Evolutionary conservation across 2,329 filamentous ascomycete genomes (phyloP).

Genomic region (Colletotrichum sp.): DNA sequence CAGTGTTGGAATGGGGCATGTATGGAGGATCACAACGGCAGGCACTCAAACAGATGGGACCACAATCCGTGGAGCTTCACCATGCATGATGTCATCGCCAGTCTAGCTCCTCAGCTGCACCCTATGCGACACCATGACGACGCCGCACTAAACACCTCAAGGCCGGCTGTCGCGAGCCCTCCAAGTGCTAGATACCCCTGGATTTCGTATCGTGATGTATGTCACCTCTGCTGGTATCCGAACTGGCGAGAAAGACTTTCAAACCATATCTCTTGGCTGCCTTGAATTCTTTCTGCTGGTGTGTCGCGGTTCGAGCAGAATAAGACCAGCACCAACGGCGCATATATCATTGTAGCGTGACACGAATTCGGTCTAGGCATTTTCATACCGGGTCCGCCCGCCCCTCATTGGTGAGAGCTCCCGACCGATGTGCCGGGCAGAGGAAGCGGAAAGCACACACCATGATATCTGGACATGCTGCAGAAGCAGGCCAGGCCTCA

Average conservation of each 20-base stretch:
- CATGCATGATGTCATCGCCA: slow-evolving; percentile 9
- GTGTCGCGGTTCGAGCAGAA: background rate
- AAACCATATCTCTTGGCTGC: background rate
- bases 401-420: background rate
- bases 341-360: background rate
- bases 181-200: background rate
- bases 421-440: background rate
- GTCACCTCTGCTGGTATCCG: background rate
- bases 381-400: background rate
- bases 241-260: background rate
- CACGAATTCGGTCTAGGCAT: background rate
- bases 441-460: background rate
- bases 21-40: background rate
- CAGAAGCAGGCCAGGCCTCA: background rate
- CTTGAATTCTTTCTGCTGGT: background rate
- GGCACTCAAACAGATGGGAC: background rate
- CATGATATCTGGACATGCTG: background rate
- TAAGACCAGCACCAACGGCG: background rate
- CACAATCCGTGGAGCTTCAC: background rate
- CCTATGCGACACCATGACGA: background rate
- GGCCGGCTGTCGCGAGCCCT: background rate
- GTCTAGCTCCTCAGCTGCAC: background rate
- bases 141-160: background rate
- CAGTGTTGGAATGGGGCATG: background rate
- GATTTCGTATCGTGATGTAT: background rate